A percentile compares a stretch with the other conserved stretches of the same genome.
These are phyloP conservation scores for Cercophora samala DNA, from an alignment of 495 filamentous ascomycete species.

Conservation along the genomic window DNA sequence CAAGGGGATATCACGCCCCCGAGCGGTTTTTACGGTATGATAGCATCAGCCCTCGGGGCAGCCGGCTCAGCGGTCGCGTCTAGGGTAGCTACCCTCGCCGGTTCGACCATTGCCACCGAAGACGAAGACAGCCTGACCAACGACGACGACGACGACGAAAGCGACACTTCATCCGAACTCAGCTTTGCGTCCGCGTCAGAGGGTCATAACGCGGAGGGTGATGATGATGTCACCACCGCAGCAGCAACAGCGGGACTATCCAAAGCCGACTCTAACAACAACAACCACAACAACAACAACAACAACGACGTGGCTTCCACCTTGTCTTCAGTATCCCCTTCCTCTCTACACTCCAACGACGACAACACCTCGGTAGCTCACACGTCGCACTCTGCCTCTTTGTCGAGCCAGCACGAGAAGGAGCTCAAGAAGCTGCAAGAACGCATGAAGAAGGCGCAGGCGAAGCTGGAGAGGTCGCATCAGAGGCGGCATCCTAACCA, in stretches of 20 bases:
- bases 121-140: conserved; percentile 18
- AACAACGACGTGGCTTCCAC: conserved; percentile 12
- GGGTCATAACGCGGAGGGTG: conserved; percentile 15
- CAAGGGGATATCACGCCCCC: conserved; percentile 41
- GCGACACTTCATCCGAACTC: conserved; percentile 38
- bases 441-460: conserved; percentile 64
- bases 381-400: conserved; percentile 13
- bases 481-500: conserved; percentile 44
- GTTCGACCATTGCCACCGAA: conserved; percentile 31
- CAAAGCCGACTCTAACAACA: no score
- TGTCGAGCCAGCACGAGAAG: conserved; percentile 55
- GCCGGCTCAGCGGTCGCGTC: conserved; percentile 44
- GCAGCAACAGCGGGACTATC: no score
- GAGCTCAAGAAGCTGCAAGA: conserved; percentile 72
- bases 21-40: conserved; percentile 51
- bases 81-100: conserved; percentile 33
- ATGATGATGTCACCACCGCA: conserved; percentile 20
- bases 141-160: conserved; percentile 29
- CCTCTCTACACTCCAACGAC: background rate
- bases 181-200: conserved; percentile 49
- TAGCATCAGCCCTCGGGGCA: conserved; percentile 42
- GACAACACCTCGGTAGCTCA: background rate
- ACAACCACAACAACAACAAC: conserved; percentile 26
- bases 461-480: conserved; percentile 58
- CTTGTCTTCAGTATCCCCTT: conserved; percentile 31